Evolutionary conservation across 2,329 filamentous ascomycete species (phyloP).

Genomic region (Ophiostoma triangulosporum): DNA sequence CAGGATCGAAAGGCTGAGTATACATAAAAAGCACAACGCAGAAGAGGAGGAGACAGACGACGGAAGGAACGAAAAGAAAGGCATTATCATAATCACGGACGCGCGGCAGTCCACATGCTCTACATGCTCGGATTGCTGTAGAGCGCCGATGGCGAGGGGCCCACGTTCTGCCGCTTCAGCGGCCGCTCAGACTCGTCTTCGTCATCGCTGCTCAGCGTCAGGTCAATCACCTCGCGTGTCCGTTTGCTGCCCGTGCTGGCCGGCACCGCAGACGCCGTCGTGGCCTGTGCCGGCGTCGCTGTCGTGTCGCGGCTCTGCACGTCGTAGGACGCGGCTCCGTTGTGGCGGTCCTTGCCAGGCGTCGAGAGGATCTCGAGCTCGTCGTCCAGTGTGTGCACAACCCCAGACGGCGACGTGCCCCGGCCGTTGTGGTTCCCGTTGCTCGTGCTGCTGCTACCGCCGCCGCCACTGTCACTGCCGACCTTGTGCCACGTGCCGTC

Average conservation of each 20-base stretch:
- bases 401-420: neutral
- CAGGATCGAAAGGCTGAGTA: too few species aligned
- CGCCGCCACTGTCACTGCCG: slow-evolving; percentile 17
- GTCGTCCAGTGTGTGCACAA: slow-evolving; percentile 2
- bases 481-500: slow-evolving; percentile 57
- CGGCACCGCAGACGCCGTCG: neutral
- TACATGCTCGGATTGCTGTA: neutral
- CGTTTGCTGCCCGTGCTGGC: slow-evolving; percentile 29
- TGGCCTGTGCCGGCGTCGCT: slow-evolving; percentile 1
- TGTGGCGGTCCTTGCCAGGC: slow-evolving; percentile 6
- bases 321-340: neutral
- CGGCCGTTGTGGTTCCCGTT: neutral
- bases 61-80: neutral
- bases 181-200: slow-evolving; percentile 28
- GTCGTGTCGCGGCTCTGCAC: slow-evolving; percentile 4
- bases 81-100: neutral
- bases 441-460: slow-evolving; percentile 20
- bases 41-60: neutral
- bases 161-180: slow-evolving; percentile 30
- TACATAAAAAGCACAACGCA: neutral
- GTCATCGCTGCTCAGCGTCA: slow-evolving; percentile 45
- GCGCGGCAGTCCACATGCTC: too few species aligned
- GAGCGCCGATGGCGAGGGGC: neutral
- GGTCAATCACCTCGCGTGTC: slow-evolving; percentile 41
- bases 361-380: slow-evolving; percentile 5